These are phyloP conservation scores for Ustilago shanxiensis DNA, from an alignment of 1,284 basidiomycete species.

Conservation along the genomic window DNA sequence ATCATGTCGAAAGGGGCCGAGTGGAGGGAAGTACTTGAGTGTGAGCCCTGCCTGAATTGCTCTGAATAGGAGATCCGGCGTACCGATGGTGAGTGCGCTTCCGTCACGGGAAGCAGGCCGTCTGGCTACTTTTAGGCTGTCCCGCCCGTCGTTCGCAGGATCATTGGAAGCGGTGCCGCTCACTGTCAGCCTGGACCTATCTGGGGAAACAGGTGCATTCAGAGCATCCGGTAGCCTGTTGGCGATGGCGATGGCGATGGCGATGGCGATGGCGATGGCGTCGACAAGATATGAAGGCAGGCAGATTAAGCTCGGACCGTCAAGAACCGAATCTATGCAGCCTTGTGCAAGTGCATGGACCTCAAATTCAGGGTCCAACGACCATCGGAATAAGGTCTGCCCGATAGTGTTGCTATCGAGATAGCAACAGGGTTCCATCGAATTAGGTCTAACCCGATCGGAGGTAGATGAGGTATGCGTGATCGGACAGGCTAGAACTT, in stretches of 20 bases:
- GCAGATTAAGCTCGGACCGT: too few relatives aligned
- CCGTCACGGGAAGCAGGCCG: background rate
- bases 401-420: background rate
- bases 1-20: background rate
- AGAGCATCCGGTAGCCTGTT: background rate
- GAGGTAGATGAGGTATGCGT: background rate
- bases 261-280: background rate
- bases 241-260: background rate
- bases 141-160: background rate
- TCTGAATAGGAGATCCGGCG: too few relatives aligned
- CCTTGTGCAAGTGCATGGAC: background rate
- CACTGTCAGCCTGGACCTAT: background rate
- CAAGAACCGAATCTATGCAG: background rate
- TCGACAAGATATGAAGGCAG: background rate
- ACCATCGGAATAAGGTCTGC: background rate
- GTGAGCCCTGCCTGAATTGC: too few relatives aligned
- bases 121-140: background rate
- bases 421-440: background rate
- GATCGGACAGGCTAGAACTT: background rate
- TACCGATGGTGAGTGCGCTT: too few relatives aligned
- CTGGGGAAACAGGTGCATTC: too few relatives aligned
- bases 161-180: background rate
- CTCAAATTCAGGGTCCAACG: background rate
- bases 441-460: background rate
- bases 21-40: too few relatives aligned